These are phyloP conservation scores for Globisporangium spinosum DNA, from an alignment of 352 stramenopile genomes.

Conservation along the genomic window DNA sequence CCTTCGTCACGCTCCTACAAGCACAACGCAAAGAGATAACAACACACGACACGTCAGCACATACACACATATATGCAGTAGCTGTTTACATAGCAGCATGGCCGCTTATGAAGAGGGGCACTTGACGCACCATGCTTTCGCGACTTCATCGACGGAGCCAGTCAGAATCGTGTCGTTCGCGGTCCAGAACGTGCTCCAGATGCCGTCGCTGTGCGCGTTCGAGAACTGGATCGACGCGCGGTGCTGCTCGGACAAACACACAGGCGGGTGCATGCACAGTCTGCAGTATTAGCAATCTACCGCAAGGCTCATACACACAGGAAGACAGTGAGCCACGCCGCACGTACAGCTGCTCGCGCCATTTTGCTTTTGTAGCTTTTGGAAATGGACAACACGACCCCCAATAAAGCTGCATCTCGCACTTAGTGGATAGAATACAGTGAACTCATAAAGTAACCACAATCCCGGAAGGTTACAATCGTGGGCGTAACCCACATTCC, in stretches of 20 bases:
- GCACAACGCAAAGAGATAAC: background rate
- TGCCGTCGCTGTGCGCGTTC: slow-evolving; percentile 84
- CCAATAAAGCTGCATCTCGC: background rate
- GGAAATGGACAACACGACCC: slow-evolving; percentile 3
- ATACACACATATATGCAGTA: background rate
- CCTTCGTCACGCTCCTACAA: slow-evolving; percentile 58
- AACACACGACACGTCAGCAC: background rate
- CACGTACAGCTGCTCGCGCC: slow-evolving; percentile 27
- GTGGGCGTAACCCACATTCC: background rate
- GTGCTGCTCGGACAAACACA: slow-evolving; percentile 34
- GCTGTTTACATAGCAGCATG: background rate
- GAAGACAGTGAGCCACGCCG: background rate
- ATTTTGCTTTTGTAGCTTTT: slow-evolving; percentile 18
- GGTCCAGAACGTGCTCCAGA: slow-evolving; percentile 89
- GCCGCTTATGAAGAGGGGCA: background rate
- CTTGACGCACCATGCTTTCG: slow-evolving; percentile 65
- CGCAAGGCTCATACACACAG: background rate
- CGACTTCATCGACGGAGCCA: slow-evolving; percentile 84
- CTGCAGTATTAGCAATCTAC: background rate
- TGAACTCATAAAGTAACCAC: background rate
- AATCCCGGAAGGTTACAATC: background rate
- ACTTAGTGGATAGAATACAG: background rate
- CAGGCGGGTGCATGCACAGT: background rate
- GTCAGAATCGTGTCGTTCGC: slow-evolving; percentile 85
- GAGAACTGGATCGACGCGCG: slow-evolving; percentile 78